A percentile compares a stretch with the other conserved stretches of the same genome.
phyloP scores from a whole-genome alignment of 2,329 filamentous ascomycete genomes.

The Neopestalotiopsis clavispora region DNA sequence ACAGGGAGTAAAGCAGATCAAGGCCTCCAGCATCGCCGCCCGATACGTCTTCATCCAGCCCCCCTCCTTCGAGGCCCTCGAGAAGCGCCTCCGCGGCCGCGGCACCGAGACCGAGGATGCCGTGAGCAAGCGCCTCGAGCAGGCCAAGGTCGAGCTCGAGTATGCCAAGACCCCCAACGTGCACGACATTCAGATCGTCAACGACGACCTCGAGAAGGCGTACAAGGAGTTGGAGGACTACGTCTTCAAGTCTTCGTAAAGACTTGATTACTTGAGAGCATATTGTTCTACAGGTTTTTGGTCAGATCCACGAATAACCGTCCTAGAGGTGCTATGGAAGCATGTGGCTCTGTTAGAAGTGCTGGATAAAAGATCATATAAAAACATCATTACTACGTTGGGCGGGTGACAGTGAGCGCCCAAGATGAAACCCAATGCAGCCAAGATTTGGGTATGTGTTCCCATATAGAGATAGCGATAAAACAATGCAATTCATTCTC shows the following conservation, averaged over 20 bases:
- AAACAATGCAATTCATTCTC: background rate
- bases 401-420: background rate
- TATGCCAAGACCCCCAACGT: constrained; percentile 71
- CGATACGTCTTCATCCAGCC: constrained; percentile 87
- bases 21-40: constrained; percentile 73
- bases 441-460: background rate
- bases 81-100: constrained; percentile 73
- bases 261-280: too few species aligned
- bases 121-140: constrained; percentile 70
- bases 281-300: too few species aligned
- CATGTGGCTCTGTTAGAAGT: background rate
- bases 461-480: background rate
- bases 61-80: constrained; percentile 75
- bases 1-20: constrained; percentile 88
- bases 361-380: background rate
- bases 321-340: background rate
- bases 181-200: constrained; percentile 69
- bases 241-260: constrained; percentile 43
- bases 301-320: too few species aligned
- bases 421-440: background rate
- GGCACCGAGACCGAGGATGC: constrained; percentile 80
- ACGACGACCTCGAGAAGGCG: constrained; percentile 60
- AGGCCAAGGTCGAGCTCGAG: constrained; percentile 76
- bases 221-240: constrained; percentile 58
- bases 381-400: background rate